phyloP scores from a whole-genome alignment of 148 eudicot species.

The Oxyria digyna region DNA sequence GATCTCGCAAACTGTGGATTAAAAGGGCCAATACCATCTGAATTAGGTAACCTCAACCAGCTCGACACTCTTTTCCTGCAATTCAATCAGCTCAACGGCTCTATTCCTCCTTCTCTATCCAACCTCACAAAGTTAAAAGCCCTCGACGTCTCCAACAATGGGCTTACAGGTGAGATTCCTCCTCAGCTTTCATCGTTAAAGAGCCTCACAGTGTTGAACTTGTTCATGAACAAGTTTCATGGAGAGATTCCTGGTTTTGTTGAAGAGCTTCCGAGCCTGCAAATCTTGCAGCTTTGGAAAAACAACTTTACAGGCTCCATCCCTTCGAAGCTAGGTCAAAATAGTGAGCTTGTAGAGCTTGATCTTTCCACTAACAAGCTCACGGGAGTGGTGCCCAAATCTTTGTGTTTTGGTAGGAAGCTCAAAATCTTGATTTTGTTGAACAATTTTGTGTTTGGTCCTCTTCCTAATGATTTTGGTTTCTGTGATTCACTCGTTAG shows the following conservation, averaged over 20 bases:
- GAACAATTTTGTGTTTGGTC: conserved; percentile 42
- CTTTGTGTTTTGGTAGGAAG: conserved; percentile 33
- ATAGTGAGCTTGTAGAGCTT: conserved; percentile 23
- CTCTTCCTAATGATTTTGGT: conserved; percentile 37
- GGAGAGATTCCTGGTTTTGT: conserved; percentile 30
- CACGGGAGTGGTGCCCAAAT: conserved; percentile 33
- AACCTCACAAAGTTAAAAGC: conserved; percentile 17
- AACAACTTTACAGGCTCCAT: conserved; percentile 47
- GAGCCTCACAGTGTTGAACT: conserved; percentile 28
- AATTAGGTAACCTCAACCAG: conserved; percentile 28
- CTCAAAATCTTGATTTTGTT: conserved; percentile 34
- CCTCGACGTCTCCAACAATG: conserved; percentile 39
- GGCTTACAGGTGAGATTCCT: conserved; percentile 37
- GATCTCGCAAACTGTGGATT: conserved; percentile 44
- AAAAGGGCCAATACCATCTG: conserved; percentile 31
- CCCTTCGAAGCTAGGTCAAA: conserved; percentile 39
- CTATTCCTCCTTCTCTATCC: conserved; percentile 25
- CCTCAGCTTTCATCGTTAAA: conserved; percentile 19
- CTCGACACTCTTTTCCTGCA: conserved; percentile 41
- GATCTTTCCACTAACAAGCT: conserved; percentile 50
- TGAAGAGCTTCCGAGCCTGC: conserved; percentile 32
- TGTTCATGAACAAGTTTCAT: conserved; percentile 42
- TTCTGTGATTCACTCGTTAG: conserved; percentile 24
- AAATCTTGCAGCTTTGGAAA: conserved; percentile 33
- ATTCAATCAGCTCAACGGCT: conserved; percentile 33